Evolutionary conservation across 1,284 basidiomycete species (phyloP).

Genomic region (Ganoderma boninense): DNA sequence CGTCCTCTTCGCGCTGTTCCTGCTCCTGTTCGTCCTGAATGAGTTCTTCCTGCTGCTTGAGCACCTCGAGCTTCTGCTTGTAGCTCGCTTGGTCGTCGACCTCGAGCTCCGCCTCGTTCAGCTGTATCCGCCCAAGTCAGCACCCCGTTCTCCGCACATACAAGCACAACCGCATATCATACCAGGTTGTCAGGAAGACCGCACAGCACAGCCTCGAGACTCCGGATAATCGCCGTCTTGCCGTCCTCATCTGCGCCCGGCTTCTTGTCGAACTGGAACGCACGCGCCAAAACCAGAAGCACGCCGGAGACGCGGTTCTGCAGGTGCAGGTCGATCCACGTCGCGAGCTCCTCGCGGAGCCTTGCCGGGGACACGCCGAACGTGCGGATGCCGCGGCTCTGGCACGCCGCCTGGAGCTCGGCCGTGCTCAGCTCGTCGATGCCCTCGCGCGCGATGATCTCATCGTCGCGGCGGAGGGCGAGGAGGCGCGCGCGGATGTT

Average conservation of each 20-base stretch:
- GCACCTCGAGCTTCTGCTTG: constrained; percentile 97
- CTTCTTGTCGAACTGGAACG: constrained; percentile 92
- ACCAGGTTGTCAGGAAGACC: constrained; percentile 96
- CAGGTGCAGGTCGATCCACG: constrained; percentile 95
- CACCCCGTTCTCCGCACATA: not conserved
- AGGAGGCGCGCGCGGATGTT: constrained; percentile 89
- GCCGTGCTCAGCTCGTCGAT: constrained; percentile 90
- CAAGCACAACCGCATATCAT: constrained; percentile 38
- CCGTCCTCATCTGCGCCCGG: constrained; percentile 80
- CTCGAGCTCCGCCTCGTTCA: constrained; percentile 97
- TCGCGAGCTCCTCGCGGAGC: constrained; percentile 88
- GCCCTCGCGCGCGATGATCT: constrained; percentile 90
- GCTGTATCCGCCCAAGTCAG: constrained; percentile 50
- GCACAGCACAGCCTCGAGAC: constrained; percentile 91
- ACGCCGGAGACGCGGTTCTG: constrained; percentile 92
- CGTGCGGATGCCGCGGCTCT: constrained; percentile 94
- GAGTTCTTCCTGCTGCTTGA: constrained; percentile 98
- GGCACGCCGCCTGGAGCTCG: constrained; percentile 93
- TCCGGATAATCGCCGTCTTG: constrained; percentile 77
- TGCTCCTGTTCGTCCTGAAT: constrained; percentile 99
- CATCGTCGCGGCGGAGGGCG: constrained; percentile 91
- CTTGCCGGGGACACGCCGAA: constrained; percentile 84
- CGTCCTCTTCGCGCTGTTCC: constrained; percentile 94
- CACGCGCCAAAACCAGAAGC: constrained; percentile 90
- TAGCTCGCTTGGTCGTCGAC: constrained; percentile 95